Percentiles rank a stretch among this genome's conserved stretches.
phyloP scores from a whole-genome alignment of 306 rosid genomes.

The Citrullus colocynthis region DNA sequence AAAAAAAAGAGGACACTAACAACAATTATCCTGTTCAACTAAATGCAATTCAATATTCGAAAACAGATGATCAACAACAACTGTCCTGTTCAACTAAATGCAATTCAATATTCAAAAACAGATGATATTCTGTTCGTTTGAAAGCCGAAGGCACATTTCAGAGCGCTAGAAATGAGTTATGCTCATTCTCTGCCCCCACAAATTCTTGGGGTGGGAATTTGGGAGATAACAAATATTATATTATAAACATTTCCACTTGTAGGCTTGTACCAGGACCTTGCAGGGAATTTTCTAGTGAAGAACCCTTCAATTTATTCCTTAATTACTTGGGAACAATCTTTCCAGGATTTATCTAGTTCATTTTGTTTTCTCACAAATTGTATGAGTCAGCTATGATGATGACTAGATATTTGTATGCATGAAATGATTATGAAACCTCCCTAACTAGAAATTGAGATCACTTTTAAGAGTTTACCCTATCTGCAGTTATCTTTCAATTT shows the following conservation, averaged over 20 bases:
- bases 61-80: too few relatives aligned
- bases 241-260: neutral
- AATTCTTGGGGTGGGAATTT: neutral
- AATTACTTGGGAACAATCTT: neutral
- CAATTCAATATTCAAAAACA: neutral
- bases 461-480: neutral
- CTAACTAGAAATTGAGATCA: neutral
- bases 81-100: too few relatives aligned
- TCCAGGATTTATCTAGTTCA: neutral
- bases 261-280: neutral
- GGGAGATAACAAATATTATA: neutral
- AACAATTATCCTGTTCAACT: too few relatives aligned
- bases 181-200: too few relatives aligned
- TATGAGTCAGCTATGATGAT: neutral
- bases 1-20: too few relatives aligned
- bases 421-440: neutral
- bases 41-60: too few relatives aligned
- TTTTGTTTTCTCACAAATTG: neutral
- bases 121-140: neutral
- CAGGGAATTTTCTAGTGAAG: too few relatives aligned
- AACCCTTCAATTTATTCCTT: neutral
- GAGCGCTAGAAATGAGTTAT: neutral
- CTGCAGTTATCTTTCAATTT: neutral
- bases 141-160: neutral
- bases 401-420: neutral